Base-by-base conservation (phyloP, 2,329 filamentous ascomycete species). In the Fusarium robinianum region DNA sequence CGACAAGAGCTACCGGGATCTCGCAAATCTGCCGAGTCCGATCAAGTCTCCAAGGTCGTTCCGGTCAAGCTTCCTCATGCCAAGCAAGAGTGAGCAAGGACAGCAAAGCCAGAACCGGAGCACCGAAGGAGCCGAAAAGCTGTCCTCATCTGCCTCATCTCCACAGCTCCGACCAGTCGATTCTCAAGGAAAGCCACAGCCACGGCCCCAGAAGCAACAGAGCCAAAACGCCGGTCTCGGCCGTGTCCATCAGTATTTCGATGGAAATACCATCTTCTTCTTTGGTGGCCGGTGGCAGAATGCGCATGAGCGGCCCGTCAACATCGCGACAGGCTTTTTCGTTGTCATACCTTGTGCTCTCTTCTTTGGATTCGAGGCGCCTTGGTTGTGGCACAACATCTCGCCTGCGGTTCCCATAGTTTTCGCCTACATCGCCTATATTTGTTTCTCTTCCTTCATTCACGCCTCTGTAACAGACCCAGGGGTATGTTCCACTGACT, bases 381-480 rank as follows among this genome's bases (percentile, higher is more conserved):
- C 88, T 15, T 96, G 87, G 81, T 67, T 95, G 39, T 96, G 90
- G 90, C 75, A 84, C 57, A 78, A 95, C 60, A 78, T 95, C 53
- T 95, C 89, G 24, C 91, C 91, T 21, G 90, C 90, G 39, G 82
- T 97, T 60, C 94, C 94, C 38, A 82, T 97, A 58, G 69, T 89
- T 29, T 97, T 95, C 71, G 91, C 83, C 39, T 99, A 99, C 65
- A 63, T 96, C n/a, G 90, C 90, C 62, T 91, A 87, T 66, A 76
- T 99, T 18, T 95, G 88, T 69, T 76, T 96, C 33, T 96, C 91
- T 16, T 97, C 94, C 3, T 99, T 97, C 63, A 63, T 96, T 41
- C 92, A 96, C 70, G 94, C 92, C 4, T 96, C 94, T 3, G 79
- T 87, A 39, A 88, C 92, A 30, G 92, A 99, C 69, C 92, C 94